A percentile compares a stretch with the other conserved stretches of the same genome.
These are phyloP conservation scores for Scleroderma bovista DNA, from an alignment of 768 basidiomycete species.

Conservation along the genomic window DNA sequence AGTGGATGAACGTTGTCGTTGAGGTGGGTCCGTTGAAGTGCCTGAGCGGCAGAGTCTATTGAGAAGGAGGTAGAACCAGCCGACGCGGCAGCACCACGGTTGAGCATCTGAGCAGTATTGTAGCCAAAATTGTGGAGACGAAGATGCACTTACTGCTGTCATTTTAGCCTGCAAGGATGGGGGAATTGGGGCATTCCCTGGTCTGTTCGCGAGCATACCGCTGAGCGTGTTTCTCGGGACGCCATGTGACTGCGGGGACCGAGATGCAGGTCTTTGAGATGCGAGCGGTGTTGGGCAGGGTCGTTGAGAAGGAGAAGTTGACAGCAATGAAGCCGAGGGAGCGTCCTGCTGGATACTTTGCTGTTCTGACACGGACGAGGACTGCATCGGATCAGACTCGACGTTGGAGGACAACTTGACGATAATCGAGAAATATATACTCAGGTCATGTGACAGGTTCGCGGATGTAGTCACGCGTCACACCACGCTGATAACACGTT, in stretches of 20 bases:
- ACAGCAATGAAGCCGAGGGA: constrained; percentile 1
- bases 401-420: constrained; percentile 3
- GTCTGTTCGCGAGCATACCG: constrained; percentile 40
- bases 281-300: neutral
- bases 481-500: too few relatives aligned
- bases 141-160: constrained; percentile 61
- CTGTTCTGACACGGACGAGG: neutral
- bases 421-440: constrained; percentile 32
- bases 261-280: constrained; percentile 9
- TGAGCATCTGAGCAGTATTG: constrained; percentile 37
- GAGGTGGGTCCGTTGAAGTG: constrained; percentile 35
- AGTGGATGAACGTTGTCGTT: constrained; percentile 24
- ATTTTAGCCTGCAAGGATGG: constrained; percentile 90
- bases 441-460: neutral
- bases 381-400: neutral
- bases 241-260: constrained; percentile 11
- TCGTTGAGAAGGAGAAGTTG: neutral
- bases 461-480: constrained; percentile 16
- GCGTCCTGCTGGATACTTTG: constrained; percentile 19
- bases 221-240: constrained; percentile 26
- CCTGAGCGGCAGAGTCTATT: constrained; percentile 37
- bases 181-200: constrained; percentile 67
- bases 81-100: constrained; percentile 30
- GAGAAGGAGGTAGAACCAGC: constrained; percentile 23
- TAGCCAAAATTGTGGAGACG: neutral